Base-by-base conservation (phyloP, 176 grass and related monocot species). In the Otatea glauca region DNA sequence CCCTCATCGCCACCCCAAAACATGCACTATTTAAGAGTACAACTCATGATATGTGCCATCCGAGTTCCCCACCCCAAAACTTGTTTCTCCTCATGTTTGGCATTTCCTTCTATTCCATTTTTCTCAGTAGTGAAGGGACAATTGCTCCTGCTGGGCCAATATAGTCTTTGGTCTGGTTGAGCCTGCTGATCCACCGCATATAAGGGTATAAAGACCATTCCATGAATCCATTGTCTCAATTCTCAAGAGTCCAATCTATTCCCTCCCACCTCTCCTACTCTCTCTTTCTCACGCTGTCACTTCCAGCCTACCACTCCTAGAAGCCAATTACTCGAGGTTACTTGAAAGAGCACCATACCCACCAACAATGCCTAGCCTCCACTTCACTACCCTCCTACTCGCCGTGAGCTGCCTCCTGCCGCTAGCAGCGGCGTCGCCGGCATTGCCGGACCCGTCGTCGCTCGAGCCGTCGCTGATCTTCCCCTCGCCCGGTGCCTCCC, bases 401-500 rank as follows among this genome's bases (percentile, higher is more conserved):
- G 9, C 78, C 44, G 70, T 60, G 69, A 70, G 67, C 69, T 16
- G 3, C 79, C 74, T 90, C 65, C 81, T 84, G 5, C 48, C 74
- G 65, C 80, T 70, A 18, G 37, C 55, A 16, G 27, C 17, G 6
- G 78, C 66, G 21, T 79, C 55, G 51, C 50, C 66, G 1, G 73
- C 68, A 63, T 25, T 90, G 63, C 81, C 89, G 5, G 73, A 77
- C 53, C 86, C 86, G 9, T 73, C 89, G 37, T 84, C 85, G 15
- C 83, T 87, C 1, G 80, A 87, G 48, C 89, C 87, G 1, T 83
- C 90, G 18, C 45, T 94, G 20, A 61, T 93, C 60, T 88, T 94
- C 68, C 96, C 89, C 1, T 85, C 89, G 4, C 20, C 87, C 0
- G 78, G 83, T 2, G 61, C 78, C 0, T 81, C 89, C 55, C 27